phyloP scores from a whole-genome alignment of 140 eudicot species.

The Bidens hawaiensis region DNA sequence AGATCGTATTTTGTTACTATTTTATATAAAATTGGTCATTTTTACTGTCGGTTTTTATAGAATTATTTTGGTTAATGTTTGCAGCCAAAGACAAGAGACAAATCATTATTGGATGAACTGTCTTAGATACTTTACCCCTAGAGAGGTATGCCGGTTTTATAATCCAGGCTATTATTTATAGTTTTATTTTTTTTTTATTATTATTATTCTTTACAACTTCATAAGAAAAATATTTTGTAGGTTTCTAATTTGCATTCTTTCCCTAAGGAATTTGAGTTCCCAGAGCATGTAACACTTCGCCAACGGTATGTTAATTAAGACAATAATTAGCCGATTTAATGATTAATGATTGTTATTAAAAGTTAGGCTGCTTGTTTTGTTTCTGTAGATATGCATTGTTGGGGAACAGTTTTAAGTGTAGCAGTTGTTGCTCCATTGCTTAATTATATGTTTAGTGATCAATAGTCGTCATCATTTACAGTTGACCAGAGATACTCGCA shows the following conservation, averaged over 20 bases:
- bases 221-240: slow-evolving; percentile 31
- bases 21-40: neutral
- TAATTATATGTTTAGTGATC: slow-evolving; percentile 51
- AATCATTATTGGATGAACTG: slow-evolving; percentile 51
- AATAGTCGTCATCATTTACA: neutral
- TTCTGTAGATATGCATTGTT: slow-evolving; percentile 83
- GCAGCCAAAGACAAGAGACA: slow-evolving; percentile 57
- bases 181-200: neutral
- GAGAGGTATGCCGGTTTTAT: slow-evolving; percentile 55
- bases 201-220: neutral
- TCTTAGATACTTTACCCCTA: slow-evolving; percentile 90
- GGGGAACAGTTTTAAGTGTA: slow-evolving; percentile 87
- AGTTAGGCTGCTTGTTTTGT: neutral
- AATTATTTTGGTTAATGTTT: slow-evolving; percentile 4
- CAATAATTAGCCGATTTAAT: neutral
- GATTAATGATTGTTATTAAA: neutral
- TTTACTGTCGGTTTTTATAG: neutral
- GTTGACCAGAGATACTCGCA: neutral
- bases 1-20: neutral
- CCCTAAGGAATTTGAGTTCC: slow-evolving; percentile 81
- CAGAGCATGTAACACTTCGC: slow-evolving; percentile 67
- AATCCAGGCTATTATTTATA: neutral
- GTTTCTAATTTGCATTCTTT: slow-evolving; percentile 94
- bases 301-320: slow-evolving; percentile 55
- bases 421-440: slow-evolving; percentile 87